Conservation (phyloP, 768 basidiomycete species). For the Leccinellum albellum region DNA sequence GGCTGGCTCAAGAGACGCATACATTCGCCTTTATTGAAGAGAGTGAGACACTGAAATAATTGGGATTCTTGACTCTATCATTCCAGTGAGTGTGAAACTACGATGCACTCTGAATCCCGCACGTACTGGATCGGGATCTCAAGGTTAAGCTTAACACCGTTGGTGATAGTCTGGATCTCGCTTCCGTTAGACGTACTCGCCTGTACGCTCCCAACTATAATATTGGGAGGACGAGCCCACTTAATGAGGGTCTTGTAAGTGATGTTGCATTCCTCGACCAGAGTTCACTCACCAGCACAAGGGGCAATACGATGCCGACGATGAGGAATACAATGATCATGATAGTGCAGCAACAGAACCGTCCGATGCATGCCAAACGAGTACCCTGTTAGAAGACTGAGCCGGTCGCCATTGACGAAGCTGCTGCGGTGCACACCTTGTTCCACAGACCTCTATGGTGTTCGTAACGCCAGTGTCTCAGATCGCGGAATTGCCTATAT, state of each 20-base stretch:
- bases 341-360: slow-evolving; percentile 75
- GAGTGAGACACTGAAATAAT: slow-evolving; percentile 70
- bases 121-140: slow-evolving; percentile 65
- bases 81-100: slow-evolving; percentile 5
- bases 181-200: slow-evolving; percentile 35
- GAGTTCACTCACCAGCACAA: slow-evolving; percentile 55
- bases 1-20: slow-evolving; percentile 9
- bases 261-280: neutral
- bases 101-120: neutral
- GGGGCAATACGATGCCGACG: slow-evolving; percentile 58
- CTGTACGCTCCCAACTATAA: slow-evolving; percentile 51
- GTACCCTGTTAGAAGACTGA: slow-evolving; percentile 44
- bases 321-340: slow-evolving; percentile 63
- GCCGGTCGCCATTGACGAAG: neutral
- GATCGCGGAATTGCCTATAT: slow-evolving; percentile 25
- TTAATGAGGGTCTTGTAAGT: slow-evolving; percentile 27
- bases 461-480: slow-evolving; percentile 53
- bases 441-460: slow-evolving; percentile 67
- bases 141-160: slow-evolving; percentile 55
- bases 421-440: slow-evolving; percentile 38
- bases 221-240: slow-evolving; percentile 77
- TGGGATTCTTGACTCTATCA: slow-evolving; percentile 72
- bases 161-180: slow-evolving; percentile 37
- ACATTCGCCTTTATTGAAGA: slow-evolving; percentile 62
- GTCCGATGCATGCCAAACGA: slow-evolving; percentile 54